A percentile compares a stretch with the other conserved stretches of the same genome.
Conservation (phyloP, 805 yeast genomes). For the Starmerella riodocensis region DNA sequence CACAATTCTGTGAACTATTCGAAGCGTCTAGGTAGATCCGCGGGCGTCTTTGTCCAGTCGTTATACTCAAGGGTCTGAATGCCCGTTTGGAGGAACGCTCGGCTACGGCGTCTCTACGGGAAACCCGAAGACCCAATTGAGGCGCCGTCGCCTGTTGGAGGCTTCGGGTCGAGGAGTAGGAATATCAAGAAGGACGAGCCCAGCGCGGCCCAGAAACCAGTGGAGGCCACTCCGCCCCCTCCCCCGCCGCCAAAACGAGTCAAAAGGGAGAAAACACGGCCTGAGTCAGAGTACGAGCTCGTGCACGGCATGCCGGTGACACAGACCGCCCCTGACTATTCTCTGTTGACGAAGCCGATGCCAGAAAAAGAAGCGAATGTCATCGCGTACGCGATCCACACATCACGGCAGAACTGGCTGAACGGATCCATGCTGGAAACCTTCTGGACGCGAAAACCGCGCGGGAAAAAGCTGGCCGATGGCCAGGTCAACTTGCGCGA, state of each 20-base stretch:
- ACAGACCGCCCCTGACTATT: slow-evolving; percentile 47
- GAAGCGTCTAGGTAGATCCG: background rate
- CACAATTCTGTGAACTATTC: background rate
- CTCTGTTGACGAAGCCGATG: slow-evolving; percentile 49
- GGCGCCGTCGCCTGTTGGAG: background rate
- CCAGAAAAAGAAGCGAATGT: slow-evolving; percentile 56
- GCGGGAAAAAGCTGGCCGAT: slow-evolving; percentile 38
- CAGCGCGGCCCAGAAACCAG: background rate
- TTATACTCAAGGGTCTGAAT: too few species aligned
- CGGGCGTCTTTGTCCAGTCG: too few species aligned
- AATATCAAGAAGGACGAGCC: background rate
- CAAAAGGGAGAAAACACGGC: slow-evolving; percentile 21
- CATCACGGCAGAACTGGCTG: slow-evolving; percentile 59
- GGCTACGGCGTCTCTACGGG: slow-evolving; percentile 17
- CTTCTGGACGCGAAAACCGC: slow-evolving; percentile 65
- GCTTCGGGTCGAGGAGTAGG: background rate
- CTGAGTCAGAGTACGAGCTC: slow-evolving; percentile 21
- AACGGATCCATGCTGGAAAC: slow-evolving; percentile 56
- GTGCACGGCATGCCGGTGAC: slow-evolving; percentile 42
- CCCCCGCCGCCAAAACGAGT: slow-evolving; percentile 20
- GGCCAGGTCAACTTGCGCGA: slow-evolving; percentile 54
- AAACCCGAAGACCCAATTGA: slow-evolving; percentile 17
- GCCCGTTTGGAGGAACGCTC: slow-evolving; percentile 17
- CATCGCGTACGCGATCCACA: slow-evolving; percentile 38
- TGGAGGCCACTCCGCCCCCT: slow-evolving; percentile 2